Conservation (phyloP, 179 eudicot genomes). For the Beta macrorhiza region DNA sequence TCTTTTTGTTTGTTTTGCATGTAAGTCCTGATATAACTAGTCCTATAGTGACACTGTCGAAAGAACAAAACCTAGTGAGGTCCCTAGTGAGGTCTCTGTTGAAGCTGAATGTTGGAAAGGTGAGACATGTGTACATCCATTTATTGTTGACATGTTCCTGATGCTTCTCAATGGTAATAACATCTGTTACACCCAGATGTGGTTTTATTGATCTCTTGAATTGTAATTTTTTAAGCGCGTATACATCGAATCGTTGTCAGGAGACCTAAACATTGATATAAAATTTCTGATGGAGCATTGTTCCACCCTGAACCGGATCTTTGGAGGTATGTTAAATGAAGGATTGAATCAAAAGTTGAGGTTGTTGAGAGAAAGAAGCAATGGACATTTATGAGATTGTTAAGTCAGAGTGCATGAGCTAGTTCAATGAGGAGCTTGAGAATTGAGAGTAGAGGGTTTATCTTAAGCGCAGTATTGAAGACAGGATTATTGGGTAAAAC, state of each 20-base stretch:
- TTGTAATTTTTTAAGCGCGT: background rate
- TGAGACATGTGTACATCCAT: background rate
- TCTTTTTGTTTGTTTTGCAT: background rate
- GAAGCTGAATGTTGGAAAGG: background rate
- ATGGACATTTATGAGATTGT: no score
- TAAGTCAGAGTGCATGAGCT: background rate
- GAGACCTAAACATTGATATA: background rate
- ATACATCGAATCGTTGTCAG: background rate
- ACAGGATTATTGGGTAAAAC: no score
- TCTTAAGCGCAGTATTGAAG: background rate
- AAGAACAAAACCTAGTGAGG: background rate
- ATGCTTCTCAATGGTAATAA: background rate
- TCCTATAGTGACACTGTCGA: background rate
- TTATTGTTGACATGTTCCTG: background rate
- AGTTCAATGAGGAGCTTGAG: background rate
- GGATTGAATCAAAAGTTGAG: background rate
- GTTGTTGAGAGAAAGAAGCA: background rate
- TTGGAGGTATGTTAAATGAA: no score
- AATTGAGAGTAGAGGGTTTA: background rate
- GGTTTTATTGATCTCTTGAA: background rate
- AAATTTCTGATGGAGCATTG: background rate
- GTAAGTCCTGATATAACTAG: background rate
- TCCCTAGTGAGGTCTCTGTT: background rate
- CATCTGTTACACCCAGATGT: background rate
- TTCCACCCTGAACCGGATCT: background rate